phyloP scores from a whole-genome alignment of 306 rosid species.

The Citrullus colocynthis region DNA sequence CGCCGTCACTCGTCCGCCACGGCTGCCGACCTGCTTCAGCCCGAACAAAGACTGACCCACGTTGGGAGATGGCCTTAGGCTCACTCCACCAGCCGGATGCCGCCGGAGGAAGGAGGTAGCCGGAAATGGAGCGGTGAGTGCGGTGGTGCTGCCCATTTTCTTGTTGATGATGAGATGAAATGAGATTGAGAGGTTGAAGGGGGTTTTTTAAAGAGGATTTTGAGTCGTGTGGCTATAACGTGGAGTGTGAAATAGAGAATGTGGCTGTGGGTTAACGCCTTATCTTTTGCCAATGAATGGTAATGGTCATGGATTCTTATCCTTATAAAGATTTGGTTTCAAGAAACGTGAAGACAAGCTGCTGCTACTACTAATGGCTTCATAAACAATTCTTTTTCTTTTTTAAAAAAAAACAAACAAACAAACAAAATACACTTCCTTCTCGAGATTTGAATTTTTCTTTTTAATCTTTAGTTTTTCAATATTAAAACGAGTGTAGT shows the following conservation, averaged over 20 bases:
- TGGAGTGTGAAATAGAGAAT: background rate
- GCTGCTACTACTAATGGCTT: background rate
- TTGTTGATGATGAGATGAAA: background rate
- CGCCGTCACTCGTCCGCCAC: slow-evolving; percentile 41
- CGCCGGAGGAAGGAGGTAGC: slow-evolving; percentile 46
- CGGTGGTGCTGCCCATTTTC: background rate
- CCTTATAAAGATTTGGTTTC: background rate
- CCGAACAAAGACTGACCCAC: background rate
- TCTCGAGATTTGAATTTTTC: too few relatives aligned
- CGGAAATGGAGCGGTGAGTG: slow-evolving; percentile 28
- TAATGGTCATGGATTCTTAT: background rate
- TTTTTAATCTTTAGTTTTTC: too few relatives aligned
- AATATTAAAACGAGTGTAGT: too few relatives aligned
- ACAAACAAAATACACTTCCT: too few relatives aligned
- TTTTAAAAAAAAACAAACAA: too few relatives aligned
- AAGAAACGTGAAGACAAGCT: background rate
- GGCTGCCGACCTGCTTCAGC: slow-evolving; percentile 12
- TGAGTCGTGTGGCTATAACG: background rate
- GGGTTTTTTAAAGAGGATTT: background rate
- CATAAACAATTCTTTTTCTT: too few relatives aligned
- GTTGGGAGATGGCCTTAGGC: background rate
- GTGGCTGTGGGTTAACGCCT: background rate
- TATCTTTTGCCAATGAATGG: background rate
- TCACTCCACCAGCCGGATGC: background rate
- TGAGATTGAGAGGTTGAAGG: background rate